Base-by-base conservation (phyloP, 1,139 yeast species). In the Hansenula sp. region DNA sequence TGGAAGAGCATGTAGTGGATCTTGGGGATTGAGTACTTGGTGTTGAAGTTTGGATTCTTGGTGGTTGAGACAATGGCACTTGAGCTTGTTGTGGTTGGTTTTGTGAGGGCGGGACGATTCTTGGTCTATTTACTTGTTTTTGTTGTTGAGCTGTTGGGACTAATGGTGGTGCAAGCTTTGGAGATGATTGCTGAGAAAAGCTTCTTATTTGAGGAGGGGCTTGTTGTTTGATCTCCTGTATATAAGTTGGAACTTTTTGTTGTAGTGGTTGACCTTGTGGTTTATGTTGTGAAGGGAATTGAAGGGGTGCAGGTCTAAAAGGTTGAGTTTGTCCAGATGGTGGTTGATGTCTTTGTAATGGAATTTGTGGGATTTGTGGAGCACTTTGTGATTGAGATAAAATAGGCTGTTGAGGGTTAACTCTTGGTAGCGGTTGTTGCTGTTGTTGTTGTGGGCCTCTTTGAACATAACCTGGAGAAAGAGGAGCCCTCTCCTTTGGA, bases 391-490 rank as follows among this genome's bases (percentile, higher is more conserved):
- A 17, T 25, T 33, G 31, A 11, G 27, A 24, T 27, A 15, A 12
- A 31, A 17, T 10, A 6, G 19, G 25, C 19, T 18, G 32, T 36
- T 40, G 45, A 15, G 40, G 18, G 2, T 38, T 33, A 19, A 15
- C 28, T 34, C 24, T 18, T 15, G 40, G 40, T 32, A 21, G 30
- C 15, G 28, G 40, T 28, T 3, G 40, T 4, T 30, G n/a, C 24
- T 31, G 31, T 36, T 36, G 45, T 16, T 31, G 35, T 33, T 30
- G 38, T 24, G n/a, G 13, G 41, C 16, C 29, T 35, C 31, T 29
- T 59, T 57, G 47, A 53, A 55, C 8, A 56, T 51, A 12, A 60
- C 53, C 33, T 61, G 54, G 30, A 58, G 55, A 46, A 53, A 15
- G 24, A 25, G 38, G 24, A n/a, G 18, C 15, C 12, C 24, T 32